Evolutionary conservation across 140 eudicot genomes (phyloP).

Genomic region (Anethum foeniculum): DNA sequence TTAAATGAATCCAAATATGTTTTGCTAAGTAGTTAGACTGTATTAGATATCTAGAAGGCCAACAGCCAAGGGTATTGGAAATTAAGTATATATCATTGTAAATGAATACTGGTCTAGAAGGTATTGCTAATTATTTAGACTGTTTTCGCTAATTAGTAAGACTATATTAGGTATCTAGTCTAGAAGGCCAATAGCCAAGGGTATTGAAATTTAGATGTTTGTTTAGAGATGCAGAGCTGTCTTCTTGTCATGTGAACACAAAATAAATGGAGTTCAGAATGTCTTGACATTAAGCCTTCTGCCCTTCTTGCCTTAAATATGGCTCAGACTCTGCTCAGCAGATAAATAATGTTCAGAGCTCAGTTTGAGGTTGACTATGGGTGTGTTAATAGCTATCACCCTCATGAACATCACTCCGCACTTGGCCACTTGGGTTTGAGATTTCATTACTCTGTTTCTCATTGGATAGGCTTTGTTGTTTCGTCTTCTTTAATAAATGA

Average conservation of each 20-base stretch:
- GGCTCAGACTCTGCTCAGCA: neutral
- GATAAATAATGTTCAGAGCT: neutral
- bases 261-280: neutral
- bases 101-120: neutral
- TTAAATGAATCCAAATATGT: neutral
- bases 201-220: neutral
- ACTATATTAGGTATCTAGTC: neutral
- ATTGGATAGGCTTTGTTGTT: neutral
- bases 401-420: neutral
- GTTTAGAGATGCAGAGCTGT: neutral
- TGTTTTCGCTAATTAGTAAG: neutral
- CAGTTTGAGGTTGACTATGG: neutral
- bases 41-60: neutral
- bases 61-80: too few relatives aligned
- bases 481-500: neutral
- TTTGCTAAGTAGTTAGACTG: neutral
- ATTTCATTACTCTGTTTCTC: neutral
- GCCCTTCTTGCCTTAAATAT: neutral
- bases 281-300: neutral
- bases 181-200: neutral
- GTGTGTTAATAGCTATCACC: neutral
- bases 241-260: neutral
- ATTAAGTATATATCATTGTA: constrained; percentile 23
- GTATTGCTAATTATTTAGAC: too few relatives aligned
- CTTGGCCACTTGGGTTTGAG: neutral